Percentiles rank a stretch among this genome's conserved stretches.
phyloP scores from a whole-genome alignment of 306 rosid genomes.

The Citrullus mucosospermus region DNA sequence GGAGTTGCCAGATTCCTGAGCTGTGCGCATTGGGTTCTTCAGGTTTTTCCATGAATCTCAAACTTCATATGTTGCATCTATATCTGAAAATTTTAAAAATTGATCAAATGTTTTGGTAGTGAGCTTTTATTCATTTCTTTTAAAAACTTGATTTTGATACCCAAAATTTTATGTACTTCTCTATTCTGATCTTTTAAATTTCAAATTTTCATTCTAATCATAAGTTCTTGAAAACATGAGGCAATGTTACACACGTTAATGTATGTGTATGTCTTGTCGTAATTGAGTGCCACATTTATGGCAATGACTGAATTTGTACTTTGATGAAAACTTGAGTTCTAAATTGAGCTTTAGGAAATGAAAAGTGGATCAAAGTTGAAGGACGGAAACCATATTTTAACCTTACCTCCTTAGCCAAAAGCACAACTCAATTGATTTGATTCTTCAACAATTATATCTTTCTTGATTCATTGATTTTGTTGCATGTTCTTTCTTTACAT shows the following conservation, averaged over 20 bases:
- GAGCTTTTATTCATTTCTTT: not conserved
- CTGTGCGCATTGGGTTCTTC: conserved; percentile 78
- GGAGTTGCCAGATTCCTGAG: conserved; percentile 74
- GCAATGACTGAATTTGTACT: not conserved
- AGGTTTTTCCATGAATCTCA: conserved; percentile 27
- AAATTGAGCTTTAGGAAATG: not conserved
- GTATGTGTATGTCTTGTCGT: not conserved
- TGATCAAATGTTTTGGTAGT: not conserved
- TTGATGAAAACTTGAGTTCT: not conserved
- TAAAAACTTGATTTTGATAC: not conserved
- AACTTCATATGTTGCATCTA: not conserved
- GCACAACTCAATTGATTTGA: not conserved
- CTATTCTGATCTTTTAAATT: not conserved
- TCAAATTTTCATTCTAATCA: not conserved
- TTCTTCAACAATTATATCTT: not conserved
- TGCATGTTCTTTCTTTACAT: not conserved
- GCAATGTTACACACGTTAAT: not conserved
- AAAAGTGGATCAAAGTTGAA: not conserved
- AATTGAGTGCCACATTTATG: not conserved
- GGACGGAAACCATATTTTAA: not conserved
- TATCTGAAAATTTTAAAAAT: not conserved
- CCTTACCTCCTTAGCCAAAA: no score
- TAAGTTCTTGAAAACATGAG: not conserved
- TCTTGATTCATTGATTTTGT: not conserved
- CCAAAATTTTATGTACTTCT: not conserved